phyloP scores from a whole-genome alignment of 140 eudicot genomes.

The Ambrosia hybrid region DNA sequence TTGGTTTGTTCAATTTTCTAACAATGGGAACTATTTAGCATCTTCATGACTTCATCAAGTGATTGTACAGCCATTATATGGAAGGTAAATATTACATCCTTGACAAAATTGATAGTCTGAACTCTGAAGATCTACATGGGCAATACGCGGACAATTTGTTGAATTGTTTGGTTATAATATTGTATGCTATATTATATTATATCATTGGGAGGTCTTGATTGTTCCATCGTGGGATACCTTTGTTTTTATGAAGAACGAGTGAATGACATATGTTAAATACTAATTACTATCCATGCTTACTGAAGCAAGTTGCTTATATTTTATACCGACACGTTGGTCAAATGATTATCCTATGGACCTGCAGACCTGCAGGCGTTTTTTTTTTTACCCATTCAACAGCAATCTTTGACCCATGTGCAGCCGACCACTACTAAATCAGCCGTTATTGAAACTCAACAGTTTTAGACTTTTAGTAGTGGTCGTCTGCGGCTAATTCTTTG shows the following conservation, averaged over 20 bases:
- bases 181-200: not conserved
- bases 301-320: slow-evolving; percentile 4
- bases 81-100: slow-evolving; percentile 55
- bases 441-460: too few relatives aligned
- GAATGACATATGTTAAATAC: not conserved
- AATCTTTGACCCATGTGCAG: too few relatives aligned
- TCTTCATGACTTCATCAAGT: slow-evolving; percentile 89
- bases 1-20: slow-evolving; percentile 93
- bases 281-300: not conserved
- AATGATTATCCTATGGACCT: slow-evolving; percentile 5
- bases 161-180: not conserved
- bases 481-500: too few relatives aligned
- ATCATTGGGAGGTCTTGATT: not conserved
- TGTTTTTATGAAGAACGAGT: not conserved
- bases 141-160: slow-evolving; percentile 10
- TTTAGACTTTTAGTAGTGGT: too few relatives aligned
- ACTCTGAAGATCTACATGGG: too few relatives aligned
- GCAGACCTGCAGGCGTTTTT: too few relatives aligned
- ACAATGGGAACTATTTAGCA: slow-evolving; percentile 80
- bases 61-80: slow-evolving; percentile 94
- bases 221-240: slow-evolving; percentile 2
- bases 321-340: not conserved
- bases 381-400: too few relatives aligned
- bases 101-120: slow-evolving; percentile 18
- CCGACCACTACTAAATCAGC: too few relatives aligned